phyloP scores from a whole-genome alignment of 371 early-diverging fungal genomes.

The Batrachochytrium dendrobatidis region DNA sequence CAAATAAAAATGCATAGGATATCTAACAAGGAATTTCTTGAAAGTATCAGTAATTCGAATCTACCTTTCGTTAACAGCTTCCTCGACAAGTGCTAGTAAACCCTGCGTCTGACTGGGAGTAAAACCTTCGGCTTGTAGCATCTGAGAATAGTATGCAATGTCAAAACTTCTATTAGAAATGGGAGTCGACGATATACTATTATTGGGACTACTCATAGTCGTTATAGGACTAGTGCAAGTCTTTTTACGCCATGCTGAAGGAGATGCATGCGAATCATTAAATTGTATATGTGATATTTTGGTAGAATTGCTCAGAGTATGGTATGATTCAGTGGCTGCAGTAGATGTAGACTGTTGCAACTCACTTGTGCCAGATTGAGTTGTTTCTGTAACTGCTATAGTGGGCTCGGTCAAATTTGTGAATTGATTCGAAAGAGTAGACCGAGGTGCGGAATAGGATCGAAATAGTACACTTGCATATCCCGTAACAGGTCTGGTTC shows the following conservation, averaged over 20 bases:
- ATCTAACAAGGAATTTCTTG: neutral
- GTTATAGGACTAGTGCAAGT: too few relatives aligned
- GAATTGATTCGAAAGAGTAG: too few relatives aligned
- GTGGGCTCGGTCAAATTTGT: too few relatives aligned
- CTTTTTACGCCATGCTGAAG: too few relatives aligned
- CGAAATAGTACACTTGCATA: too few relatives aligned
- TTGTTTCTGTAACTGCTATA: too few relatives aligned
- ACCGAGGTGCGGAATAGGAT: too few relatives aligned
- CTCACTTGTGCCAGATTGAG: too few relatives aligned
- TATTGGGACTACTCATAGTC: too few relatives aligned
- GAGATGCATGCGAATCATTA: too few relatives aligned
- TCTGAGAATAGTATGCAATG: constrained; percentile 10
- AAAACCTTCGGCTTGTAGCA: constrained; percentile 53
- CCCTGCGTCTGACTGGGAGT: constrained; percentile 64
- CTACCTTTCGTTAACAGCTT: constrained; percentile 71
- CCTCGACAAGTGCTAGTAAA: constrained; percentile 57
- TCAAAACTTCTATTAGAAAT: constrained; percentile 4
- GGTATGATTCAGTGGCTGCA: neutral
- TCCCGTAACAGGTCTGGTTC: too few relatives aligned
- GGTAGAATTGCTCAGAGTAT: neutral
- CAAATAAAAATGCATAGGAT: neutral
- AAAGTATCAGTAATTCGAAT: neutral
- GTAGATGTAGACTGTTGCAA: neutral
- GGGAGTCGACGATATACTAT: neutral
- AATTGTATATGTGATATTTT: too few relatives aligned